Evolutionary conservation across 2,329 filamentous ascomycete species (phyloP), one percentile per base, ranked within the genome.

Genomic region (Pestalotiopsis sp.): DNA sequence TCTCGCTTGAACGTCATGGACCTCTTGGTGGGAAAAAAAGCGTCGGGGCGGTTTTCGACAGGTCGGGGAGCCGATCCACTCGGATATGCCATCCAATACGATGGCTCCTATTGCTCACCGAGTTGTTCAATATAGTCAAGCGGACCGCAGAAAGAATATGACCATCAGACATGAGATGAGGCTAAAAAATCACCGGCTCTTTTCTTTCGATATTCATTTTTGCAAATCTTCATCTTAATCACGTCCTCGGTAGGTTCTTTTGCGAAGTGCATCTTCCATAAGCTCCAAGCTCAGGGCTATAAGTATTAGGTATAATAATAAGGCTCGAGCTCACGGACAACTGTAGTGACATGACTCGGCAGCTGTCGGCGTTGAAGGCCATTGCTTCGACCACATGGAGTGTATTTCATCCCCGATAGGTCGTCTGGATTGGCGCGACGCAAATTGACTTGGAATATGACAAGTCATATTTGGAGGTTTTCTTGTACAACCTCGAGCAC

Each of bases 1-100:
- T 59, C 12, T 40, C 6, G 59, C 27, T 36, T 62, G 61, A 64
- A 64, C 61, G 61, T 64, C 61, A 64, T 64, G 23, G 59, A 62
- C 27, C 27, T 27, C 20, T 7, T 52, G 14, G 45, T 52, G 45
- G 45, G 40, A 64, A 64, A 64, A 64, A 64, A 49, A 52, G 61
- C 36, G 38, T 64, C 61, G 61, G 31, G 31, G 61, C 38, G 61
- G 20, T 64, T 52, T 64, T 49, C 31, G 45, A 52, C 12, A 65
- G 40, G 31, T 65, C 62, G 36, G 12, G 20, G 49, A 49, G 40
- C 45, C 45, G 62, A 65, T 49, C 31, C 57, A 59, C 57, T 27
- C 23, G 14, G 57, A 13, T 59, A 23, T 59, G 57, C 23, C 9
- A 36, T 17, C 57, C 57, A 59, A 36, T 59, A 27, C 23, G n/a